Base-by-base conservation (phyloP, 1,139 yeast genomes). In the Zygosaccharomyces pseudobailii region DNA sequence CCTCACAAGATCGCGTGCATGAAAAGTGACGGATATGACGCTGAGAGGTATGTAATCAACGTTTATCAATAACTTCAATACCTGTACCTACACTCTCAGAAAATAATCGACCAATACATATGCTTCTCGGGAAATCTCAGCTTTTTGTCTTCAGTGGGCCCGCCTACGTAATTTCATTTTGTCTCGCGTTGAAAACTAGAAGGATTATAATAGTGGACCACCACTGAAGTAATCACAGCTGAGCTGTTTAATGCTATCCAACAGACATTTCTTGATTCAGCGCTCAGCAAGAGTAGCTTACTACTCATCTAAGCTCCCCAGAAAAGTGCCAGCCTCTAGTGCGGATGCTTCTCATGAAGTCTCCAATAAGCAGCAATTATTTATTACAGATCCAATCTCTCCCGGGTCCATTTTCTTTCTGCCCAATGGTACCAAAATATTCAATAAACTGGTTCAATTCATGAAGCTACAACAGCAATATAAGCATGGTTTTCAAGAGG, bases 351-450 rank as follows among this genome's bases (percentile, higher is more conserved):
- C 61, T 5, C 54, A 56, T 30, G 61, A 60, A n/a, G 55, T 64
- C n/a, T 59, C 67, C 5, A 49, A 46, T 19, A 77, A 75, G 54
- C 96, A 89, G 62, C 78, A 79, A 52, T 71, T 90, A 35, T 89
- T 83, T 64, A 79, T 84, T 70, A 81, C 87, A 1, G 95, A 87
- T 64, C 77, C 83, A 8, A 67, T 79, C 13, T 83, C 96, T 0
- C 97, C 97, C 0, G 97, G 97, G 0, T 84, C 92, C 2, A 76
- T 85, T 4, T 90, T 90, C 72, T 89, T 90, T 61, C 72, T 90
- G 28, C 97, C 97, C 2, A 92, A 88, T 65, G 97, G 97, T 3
- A 81, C 97, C 2, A 73, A 94, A 42, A 77, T 90, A 43, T 86
- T 89, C 72, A 89, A 88, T 67, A 83, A 80, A 58, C 71, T 90